Percentiles rank a stretch among this genome's conserved stretches.
Conservation (phyloP, 2,329 filamentous ascomycete species). For the Diaporthe australafricana region DNA sequence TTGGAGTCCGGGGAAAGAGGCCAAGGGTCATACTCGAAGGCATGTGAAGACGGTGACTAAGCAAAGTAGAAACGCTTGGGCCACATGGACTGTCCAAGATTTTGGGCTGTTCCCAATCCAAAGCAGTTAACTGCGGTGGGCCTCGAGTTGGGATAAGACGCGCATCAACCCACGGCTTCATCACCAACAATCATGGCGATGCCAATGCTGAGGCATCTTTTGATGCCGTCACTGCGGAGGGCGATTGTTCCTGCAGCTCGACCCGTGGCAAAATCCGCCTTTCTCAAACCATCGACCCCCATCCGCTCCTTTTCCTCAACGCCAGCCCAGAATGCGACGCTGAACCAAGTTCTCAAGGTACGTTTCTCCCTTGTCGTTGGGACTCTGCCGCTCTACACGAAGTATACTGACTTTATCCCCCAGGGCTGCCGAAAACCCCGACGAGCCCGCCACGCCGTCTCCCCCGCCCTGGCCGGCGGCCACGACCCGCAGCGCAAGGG, state of each 20-base stretch:
- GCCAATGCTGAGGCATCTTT: constrained; percentile 49
- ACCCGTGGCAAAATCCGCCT: constrained; percentile 40
- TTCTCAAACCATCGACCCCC: constrained; percentile 40
- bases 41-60: constrained; percentile 38
- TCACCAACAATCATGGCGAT: constrained; percentile 45
- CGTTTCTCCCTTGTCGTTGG: constrained; percentile 37
- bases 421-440: constrained; percentile 83
- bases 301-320: constrained; percentile 54
- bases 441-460: constrained; percentile 85
- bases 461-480: constrained; percentile 80
- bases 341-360: constrained; percentile 78
- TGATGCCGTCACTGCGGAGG: constrained; percentile 46
- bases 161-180: constrained; percentile 6
- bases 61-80: constrained; percentile 9
- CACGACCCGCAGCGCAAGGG: constrained; percentile 88
- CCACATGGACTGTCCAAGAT: constrained; percentile 26
- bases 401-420: constrained; percentile 28
- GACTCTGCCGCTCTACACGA: not conserved
- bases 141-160: not conserved
- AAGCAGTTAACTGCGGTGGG: not conserved
- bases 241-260: constrained; percentile 29
- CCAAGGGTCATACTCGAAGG: constrained; percentile 10
- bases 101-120: constrained; percentile 22
- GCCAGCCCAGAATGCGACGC: constrained; percentile 68
- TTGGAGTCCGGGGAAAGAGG: constrained; percentile 32